Evolutionary conservation across 78 protist species (phyloP), one percentile per base, ranked within the genome.

Genomic region (Chrysochromulina tobinii): DNA sequence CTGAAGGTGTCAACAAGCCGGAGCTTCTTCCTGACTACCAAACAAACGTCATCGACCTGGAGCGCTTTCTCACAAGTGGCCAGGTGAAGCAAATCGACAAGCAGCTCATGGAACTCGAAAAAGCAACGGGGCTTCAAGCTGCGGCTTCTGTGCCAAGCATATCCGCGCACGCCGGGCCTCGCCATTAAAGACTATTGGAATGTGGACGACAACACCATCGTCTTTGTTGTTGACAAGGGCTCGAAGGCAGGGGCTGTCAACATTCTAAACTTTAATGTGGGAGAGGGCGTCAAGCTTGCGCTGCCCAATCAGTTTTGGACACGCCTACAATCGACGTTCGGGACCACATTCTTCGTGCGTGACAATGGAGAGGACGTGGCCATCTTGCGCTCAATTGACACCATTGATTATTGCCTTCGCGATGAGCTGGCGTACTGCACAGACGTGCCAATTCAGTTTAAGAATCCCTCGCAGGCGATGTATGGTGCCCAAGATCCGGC

Each of bases 1-100:
- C 87, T 20, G 87, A 79, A 18, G 87, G 87, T 4, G 87, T 79
- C 48, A 79, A 79, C 61, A 53, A 54, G 87, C 87, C 87, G 48
- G 87, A 79, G 87, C 64, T 79, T 25, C 87, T 51, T 12, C 50
- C 53, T 3, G 0, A 0, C 0, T 9, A 12, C 11, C 6, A 0
- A 1, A 7, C 8, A 23, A 79, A 23, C 27, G 87, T 79, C 51
- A 79, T 79, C 51, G 87, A 79, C 48, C 87, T 79, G 54, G 8
- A 79, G 64, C 2, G 12, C 12, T 79, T 20, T 11, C 87, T 79
- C 48, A 79, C 87, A 2, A 4, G 18, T 15, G 87, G 58, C 20
- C 53, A 79, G 87, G 25, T 5, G 14, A 18, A 11, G 0, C 15
- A 14, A n/a, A 54, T 79, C 23, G 87, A 79, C 11, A 20, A 2